Percentiles rank a stretch among this genome's conserved stretches.
Evolutionary conservation across 1,284 basidiomycete genomes (phyloP).

Genomic region (Puccinia polysora): DNA sequence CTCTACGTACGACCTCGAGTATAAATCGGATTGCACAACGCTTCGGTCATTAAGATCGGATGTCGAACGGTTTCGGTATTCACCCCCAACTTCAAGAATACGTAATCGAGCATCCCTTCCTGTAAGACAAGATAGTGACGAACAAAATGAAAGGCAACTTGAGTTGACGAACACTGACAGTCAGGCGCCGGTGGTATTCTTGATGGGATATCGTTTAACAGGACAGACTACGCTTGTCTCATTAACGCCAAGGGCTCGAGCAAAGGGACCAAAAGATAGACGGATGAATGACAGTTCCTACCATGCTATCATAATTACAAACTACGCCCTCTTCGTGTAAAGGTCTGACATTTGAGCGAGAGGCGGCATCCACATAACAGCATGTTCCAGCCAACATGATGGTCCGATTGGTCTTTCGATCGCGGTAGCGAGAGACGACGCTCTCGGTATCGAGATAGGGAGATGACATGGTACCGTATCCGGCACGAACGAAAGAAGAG

Average conservation of each 20-base stretch:
- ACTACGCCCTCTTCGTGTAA: slow-evolving; percentile 88
- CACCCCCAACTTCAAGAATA: slow-evolving; percentile 35
- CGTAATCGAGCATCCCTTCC: slow-evolving; percentile 39
- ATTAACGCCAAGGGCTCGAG: not conserved
- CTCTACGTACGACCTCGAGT: slow-evolving; percentile 69
- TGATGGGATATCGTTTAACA: not conserved
- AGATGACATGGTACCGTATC: slow-evolving; percentile 60
- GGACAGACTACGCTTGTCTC: not conserved
- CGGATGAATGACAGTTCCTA: slow-evolving; percentile 56
- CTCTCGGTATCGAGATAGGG: slow-evolving; percentile 64
- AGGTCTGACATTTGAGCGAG: slow-evolving; percentile 68
- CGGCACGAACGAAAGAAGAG: slow-evolving; percentile 77
- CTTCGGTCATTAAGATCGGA: slow-evolving; percentile 89
- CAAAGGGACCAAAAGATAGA: slow-evolving; percentile 15
- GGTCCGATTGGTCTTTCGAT: slow-evolving; percentile 72
- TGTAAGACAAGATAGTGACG: slow-evolving; percentile 1
- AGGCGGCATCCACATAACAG: slow-evolving; percentile 74
- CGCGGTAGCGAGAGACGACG: slow-evolving; percentile 76
- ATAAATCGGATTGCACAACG: slow-evolving; percentile 81
- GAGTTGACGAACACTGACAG: too few relatives aligned
- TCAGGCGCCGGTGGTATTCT: not conserved
- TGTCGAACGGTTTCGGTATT: slow-evolving; percentile 66
- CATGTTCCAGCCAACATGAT: slow-evolving; percentile 78
- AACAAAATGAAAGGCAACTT: not conserved
- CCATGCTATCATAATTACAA: slow-evolving; percentile 81